A percentile compares a stretch with the other conserved stretches of the same genome.
Evolutionary conservation across 2,329 filamentous ascomycete genomes (phyloP).

Genomic region (Cercospora beticola): DNA sequence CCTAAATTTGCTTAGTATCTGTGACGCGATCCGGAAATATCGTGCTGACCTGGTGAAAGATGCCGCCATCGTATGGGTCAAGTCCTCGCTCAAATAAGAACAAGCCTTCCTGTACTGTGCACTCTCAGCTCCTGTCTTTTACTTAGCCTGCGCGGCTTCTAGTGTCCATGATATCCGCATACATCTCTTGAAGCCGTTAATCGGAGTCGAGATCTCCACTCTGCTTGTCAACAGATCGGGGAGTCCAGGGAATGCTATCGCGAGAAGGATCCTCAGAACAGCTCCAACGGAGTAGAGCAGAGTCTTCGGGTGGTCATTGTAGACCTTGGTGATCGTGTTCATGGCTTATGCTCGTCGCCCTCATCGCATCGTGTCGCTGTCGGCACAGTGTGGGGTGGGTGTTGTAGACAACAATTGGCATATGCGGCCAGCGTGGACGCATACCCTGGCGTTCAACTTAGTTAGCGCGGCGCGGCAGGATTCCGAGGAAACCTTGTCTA

Average conservation of each 20-base stretch:
- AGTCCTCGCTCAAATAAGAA: slow-evolving; percentile 96
- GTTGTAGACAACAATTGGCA: background rate
- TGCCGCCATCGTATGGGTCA: slow-evolving; percentile 93
- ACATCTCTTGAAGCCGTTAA: slow-evolving; percentile 98
- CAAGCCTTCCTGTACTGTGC: slow-evolving; percentile 85
- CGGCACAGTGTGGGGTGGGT: background rate
- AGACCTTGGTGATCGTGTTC: slow-evolving; percentile 30
- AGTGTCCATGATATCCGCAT: slow-evolving; percentile 39
- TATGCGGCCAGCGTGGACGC: background rate
- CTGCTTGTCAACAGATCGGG: slow-evolving; percentile 83
- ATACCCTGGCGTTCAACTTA: background rate
- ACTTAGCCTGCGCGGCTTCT: slow-evolving; percentile 18
- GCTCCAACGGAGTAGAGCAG: slow-evolving; percentile 74
- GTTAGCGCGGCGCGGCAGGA: too few relatives aligned
- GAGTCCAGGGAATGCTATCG: slow-evolving; percentile 76
- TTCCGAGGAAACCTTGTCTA: too few relatives aligned
- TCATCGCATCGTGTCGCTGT: slow-evolving; percentile 19
- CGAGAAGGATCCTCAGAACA: slow-evolving; percentile 75
- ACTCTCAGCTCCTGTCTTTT: slow-evolving; percentile 33
- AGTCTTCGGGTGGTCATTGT: slow-evolving; percentile 49
- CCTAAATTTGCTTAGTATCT: slow-evolving; percentile 51
- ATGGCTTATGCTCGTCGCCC: slow-evolving; percentile 15
- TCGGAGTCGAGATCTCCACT: slow-evolving; percentile 94
- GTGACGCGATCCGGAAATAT: background rate
- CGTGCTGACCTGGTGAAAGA: slow-evolving; percentile 61